A percentile compares a stretch with the other conserved stretches of the same genome.
phyloP scores from a whole-genome alignment of 139 green algal species.

The Asterochloris erici region DNA sequence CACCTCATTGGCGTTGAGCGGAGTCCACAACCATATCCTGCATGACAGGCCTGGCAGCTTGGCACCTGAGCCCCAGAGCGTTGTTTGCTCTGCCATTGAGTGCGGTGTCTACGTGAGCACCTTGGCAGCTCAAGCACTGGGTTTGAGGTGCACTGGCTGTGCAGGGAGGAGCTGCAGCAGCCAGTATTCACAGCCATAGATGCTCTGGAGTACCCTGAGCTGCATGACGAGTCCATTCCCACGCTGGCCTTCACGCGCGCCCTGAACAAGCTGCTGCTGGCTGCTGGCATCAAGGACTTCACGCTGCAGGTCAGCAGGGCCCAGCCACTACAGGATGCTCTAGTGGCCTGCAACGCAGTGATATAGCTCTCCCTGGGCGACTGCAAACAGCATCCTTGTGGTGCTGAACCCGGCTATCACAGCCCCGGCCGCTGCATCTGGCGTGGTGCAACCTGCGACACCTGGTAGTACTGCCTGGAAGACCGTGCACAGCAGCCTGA shows the following conservation, averaged over 20 bases:
- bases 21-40: not conserved
- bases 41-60: not conserved
- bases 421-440: no score
- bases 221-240: conserved; percentile 90
- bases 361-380: not conserved
- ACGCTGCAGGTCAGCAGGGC: conserved; percentile 48
- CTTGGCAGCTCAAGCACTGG: not conserved
- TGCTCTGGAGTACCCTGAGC: conserved; percentile 86
- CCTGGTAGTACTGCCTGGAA: no score
- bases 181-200: conserved; percentile 82
- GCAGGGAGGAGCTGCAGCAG: conserved; percentile 85
- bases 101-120: not conserved
- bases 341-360: no score
- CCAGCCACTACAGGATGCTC: not conserved
- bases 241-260: conserved; percentile 68
- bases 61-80: not conserved
- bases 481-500: no score
- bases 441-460: no score
- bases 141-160: not conserved
- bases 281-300: conserved; percentile 84
- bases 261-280: conserved; percentile 63
- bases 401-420: not conserved
- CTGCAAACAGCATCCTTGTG: not conserved
- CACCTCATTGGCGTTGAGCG: not conserved
- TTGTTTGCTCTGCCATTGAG: no score